Percentiles rank a stretch among this genome's conserved stretches.
These are phyloP conservation scores for Ceratocystis eucalypticola DNA, from an alignment of 2,329 filamentous ascomycete genomes.

Conservation along the genomic window DNA sequence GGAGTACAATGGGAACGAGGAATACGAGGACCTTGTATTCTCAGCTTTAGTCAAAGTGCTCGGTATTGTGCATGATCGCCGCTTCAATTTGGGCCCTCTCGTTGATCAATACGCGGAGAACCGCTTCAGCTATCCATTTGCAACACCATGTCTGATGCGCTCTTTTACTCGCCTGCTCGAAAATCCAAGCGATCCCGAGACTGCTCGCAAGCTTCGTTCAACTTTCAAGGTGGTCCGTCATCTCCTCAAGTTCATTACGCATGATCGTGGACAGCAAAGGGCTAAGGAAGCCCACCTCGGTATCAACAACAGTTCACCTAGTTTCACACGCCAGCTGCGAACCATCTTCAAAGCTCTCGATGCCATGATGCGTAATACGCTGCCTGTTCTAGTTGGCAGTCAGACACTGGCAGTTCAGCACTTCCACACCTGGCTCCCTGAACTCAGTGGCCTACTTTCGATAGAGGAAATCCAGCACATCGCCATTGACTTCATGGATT, in stretches of 20 bases:
- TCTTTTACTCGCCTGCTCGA: constrained; percentile 75
- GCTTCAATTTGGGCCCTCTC: constrained; percentile 80
- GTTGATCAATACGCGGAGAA: constrained; percentile 84
- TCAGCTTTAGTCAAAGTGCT: constrained; percentile 78
- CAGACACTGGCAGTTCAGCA: constrained; percentile 93
- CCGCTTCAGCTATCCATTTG: constrained; percentile 85
- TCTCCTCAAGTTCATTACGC: constrained; percentile 87
- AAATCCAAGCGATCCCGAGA: constrained; percentile 70
- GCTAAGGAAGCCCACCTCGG: constrained; percentile 80
- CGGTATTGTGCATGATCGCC: constrained; percentile 83
- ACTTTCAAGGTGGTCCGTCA: constrained; percentile 92
- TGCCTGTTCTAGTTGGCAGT: constrained; percentile 77
- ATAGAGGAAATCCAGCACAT: constrained; percentile 81
- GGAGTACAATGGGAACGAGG: constrained; percentile 79
- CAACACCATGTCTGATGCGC: constrained; percentile 72
- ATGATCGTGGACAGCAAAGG: constrained; percentile 72
- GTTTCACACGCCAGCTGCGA: constrained; percentile 70
- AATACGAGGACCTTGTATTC: constrained; percentile 87
- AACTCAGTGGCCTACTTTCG: constrained; percentile 61
- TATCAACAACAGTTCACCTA: constrained; percentile 57
- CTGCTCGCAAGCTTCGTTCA: constrained; percentile 69
- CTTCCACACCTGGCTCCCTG: constrained; percentile 94
- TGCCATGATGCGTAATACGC: constrained; percentile 73
- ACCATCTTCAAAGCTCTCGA: constrained; percentile 84
- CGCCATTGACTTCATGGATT: constrained; percentile 86